These are phyloP conservation scores for Ganoderma lingzhi DNA, from an alignment of 1,284 basidiomycete species.

Conservation along the genomic window DNA sequence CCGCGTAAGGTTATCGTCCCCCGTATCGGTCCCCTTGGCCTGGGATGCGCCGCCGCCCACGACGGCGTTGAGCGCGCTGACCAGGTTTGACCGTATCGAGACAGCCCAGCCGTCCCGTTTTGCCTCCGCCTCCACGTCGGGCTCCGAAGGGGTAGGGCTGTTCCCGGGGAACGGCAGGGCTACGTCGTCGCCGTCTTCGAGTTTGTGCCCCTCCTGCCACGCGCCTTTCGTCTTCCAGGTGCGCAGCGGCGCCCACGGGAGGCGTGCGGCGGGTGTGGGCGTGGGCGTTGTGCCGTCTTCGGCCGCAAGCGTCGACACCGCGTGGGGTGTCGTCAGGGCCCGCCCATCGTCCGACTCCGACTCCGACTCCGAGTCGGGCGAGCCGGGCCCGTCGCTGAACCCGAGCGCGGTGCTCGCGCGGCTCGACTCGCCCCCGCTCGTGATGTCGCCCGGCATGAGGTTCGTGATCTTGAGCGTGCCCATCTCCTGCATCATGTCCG, in stretches of 20 bases:
- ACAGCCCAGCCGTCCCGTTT: conserved; percentile 42
- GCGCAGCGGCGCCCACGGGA: conserved; percentile 36
- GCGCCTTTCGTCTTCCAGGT: conserved; percentile 7
- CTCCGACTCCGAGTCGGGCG: conserved; percentile 8
- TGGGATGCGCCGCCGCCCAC: conserved; percentile 31
- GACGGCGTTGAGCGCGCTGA: conserved; percentile 45
- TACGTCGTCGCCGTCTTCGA: conserved; percentile 14
- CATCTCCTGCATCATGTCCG: conserved; percentile 44
- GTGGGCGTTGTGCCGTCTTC: conserved; percentile 23
- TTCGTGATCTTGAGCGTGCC: conserved; percentile 51
- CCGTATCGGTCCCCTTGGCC: neutral
- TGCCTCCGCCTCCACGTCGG: neutral
- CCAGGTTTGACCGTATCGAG: conserved; percentile 45
- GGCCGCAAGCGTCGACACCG: neutral
- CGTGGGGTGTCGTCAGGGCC: conserved; percentile 32
- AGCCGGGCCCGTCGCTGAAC: conserved; percentile 11
- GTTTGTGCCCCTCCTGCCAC: conserved; percentile 14
- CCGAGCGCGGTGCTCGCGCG: conserved; percentile 40
- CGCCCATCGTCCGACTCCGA: conserved; percentile 28
- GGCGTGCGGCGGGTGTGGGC: neutral
- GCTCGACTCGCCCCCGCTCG: conserved; percentile 45
- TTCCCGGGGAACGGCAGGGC: conserved; percentile 35
- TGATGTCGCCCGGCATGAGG: conserved; percentile 50
- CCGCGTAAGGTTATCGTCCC: conserved; percentile 29
- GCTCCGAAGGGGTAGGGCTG: neutral